These are phyloP conservation scores for Candida endomychidarum DNA, from an alignment of 805 yeast genomes.

Conservation along the genomic window DNA sequence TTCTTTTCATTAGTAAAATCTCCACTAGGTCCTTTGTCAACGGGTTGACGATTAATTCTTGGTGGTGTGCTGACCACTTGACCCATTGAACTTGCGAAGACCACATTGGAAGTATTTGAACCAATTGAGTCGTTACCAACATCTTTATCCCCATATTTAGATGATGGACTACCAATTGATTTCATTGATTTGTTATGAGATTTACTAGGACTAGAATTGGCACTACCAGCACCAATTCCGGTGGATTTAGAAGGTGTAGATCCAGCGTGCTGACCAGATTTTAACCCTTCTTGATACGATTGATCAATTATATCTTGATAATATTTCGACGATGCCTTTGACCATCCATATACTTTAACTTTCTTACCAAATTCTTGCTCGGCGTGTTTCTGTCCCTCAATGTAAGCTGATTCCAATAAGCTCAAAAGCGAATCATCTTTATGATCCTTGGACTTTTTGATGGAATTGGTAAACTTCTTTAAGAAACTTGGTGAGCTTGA, in stretches of 20 bases:
- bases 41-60: constrained; percentile 25
- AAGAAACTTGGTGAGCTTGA: constrained; percentile 10
- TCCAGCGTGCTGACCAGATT: not conserved
- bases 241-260: too few relatives aligned
- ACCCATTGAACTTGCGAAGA: constrained; percentile 22
- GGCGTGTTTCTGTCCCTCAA: constrained; percentile 21
- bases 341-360: constrained; percentile 12
- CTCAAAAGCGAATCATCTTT: constrained; percentile 7
- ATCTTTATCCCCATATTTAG: too few relatives aligned
- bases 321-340: constrained; percentile 6
- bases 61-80: constrained; percentile 32
- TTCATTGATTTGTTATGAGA: too few relatives aligned
- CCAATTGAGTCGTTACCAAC: not conserved
- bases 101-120: too few relatives aligned
- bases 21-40: constrained; percentile 29
- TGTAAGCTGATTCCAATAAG: constrained; percentile 19
- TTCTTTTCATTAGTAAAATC: constrained; percentile 34
- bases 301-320: constrained; percentile 9
- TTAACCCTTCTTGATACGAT: constrained; percentile 7
- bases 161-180: too few relatives aligned
- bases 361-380: constrained; percentile 16
- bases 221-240: too few relatives aligned
- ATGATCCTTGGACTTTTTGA: too few relatives aligned
- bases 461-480: constrained; percentile 11
- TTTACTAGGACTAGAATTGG: not conserved